Percentiles rank a stretch among this genome's conserved stretches.
phyloP scores from a whole-genome alignment of 2,329 filamentous ascomycete genomes.

The Microcyclosporella mali region DNA sequence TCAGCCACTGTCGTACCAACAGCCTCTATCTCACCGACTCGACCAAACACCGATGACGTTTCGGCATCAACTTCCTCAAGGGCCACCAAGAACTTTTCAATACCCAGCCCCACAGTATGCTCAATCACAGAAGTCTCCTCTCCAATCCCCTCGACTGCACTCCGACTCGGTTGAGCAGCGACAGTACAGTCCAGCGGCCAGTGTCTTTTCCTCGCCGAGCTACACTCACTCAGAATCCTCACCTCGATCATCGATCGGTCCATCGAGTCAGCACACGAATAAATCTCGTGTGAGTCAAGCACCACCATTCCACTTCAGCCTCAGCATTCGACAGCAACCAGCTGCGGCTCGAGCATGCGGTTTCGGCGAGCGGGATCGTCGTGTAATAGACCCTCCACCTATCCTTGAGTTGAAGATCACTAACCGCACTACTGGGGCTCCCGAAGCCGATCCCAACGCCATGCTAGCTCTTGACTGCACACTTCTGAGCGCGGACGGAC shows the following conservation, averaged over 20 bases:
- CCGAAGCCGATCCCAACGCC: constrained; percentile 59
- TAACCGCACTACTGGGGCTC: constrained; percentile 49
- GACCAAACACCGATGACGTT: constrained; percentile 12
- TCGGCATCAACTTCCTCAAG: constrained; percentile 8
- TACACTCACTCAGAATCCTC: constrained; percentile 25
- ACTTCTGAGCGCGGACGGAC: constrained; percentile 64
- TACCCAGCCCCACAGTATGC: constrained; percentile 8
- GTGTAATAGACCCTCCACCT: constrained; percentile 76
- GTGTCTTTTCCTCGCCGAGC: constrained; percentile 18
- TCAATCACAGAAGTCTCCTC: constrained; percentile 9
- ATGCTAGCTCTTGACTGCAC: constrained; percentile 59
- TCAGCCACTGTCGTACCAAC: constrained; percentile 25
- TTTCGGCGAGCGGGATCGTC: constrained; percentile 73
- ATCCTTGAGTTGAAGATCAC: constrained; percentile 69
- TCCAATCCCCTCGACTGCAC: constrained; percentile 6
- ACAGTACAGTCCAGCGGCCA: constrained; percentile 16
- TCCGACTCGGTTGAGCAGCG: constrained; percentile 7
- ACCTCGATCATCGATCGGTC: constrained; percentile 17
- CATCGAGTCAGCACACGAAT: constrained; percentile 5
- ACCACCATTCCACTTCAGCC: constrained; percentile 37
- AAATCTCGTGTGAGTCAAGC: constrained; percentile 11
- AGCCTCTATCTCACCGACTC: constrained; percentile 12
- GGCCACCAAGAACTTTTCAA: constrained; percentile 5
- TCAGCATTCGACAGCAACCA: constrained; percentile 69
- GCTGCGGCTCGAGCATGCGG: constrained; percentile 72